Evolutionary conservation across 1,284 basidiomycete species (phyloP), one percentile per base, ranked within the genome.

Genomic region (Naganishia sp.): DNA sequence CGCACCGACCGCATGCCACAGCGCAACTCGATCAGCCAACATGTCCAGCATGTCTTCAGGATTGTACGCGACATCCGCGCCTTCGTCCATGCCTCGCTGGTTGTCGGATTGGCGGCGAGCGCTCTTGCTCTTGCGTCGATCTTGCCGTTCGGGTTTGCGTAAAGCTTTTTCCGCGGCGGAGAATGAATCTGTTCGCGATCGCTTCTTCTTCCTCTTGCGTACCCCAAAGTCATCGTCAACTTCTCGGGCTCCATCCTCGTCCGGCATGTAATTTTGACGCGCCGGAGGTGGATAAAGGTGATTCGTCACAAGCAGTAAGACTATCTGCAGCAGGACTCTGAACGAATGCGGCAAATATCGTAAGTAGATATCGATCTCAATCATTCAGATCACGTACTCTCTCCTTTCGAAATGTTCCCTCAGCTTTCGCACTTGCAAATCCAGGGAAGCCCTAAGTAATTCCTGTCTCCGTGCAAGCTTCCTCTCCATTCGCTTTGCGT

Each of bases 1-100:
- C 13, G 28, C 56, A 1, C 65, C 65, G 28, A 66, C 50, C 6
- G 55, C 65, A 16, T 66, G 65, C 65, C 65, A 66, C n/a, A 66
- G 7, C 5, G 56, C 50, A 2, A 66, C n/a, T 5, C 65, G 42
- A 46, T 66, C 65, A 1, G 53, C 39, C 21, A 61, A 55, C 55
- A 66, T 54, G 6, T 66, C 65, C 15, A 66, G 56, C 42, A 44
- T 36, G 16, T 18, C 42, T 25, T 21, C 50, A 4, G 65, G 56
- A 46, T 48, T 23, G 31, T 45, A 13, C 2, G 57, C 10, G 9
- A 50, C 56, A 16, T 45, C 25, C 5, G n/a, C 10, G 18, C 21
- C 48, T 11, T 49, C 53, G 7, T n/a, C 18, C 1, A 16, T 3
- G 4, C 6, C 21, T 25, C 23, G 7, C 7, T 23, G 23, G 25